phyloP scores from a whole-genome alignment of 345 rosid species.

The Aquilaria sinensis region DNA sequence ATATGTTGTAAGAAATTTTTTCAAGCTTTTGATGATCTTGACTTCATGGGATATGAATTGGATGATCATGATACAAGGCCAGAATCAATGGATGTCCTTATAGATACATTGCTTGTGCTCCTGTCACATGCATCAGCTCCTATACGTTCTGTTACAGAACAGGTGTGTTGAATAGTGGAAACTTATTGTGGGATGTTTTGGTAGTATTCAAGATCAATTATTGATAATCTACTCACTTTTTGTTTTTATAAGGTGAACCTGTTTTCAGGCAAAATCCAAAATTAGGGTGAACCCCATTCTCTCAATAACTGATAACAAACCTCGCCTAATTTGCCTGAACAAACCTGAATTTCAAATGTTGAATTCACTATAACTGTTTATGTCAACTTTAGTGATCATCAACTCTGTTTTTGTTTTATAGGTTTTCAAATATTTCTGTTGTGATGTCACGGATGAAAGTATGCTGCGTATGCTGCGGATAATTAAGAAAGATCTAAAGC shows the following conservation, averaged over 20 bases:
- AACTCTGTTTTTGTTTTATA: slow-evolving; percentile 22
- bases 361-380: background rate
- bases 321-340: background rate
- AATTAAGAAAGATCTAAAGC: slow-evolving; percentile 85
- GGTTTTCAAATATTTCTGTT: slow-evolving; percentile 86
- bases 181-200: background rate
- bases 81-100: slow-evolving; percentile 81
- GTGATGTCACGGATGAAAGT: slow-evolving; percentile 69
- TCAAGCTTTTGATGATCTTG: slow-evolving; percentile 43
- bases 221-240: background rate
- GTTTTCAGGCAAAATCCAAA: too few relatives aligned
- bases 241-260: background rate
- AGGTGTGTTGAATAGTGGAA: slow-evolving; percentile 36
- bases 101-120: slow-evolving; percentile 82
- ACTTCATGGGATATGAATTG: slow-evolving; percentile 60
- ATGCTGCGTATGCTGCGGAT: slow-evolving; percentile 79
- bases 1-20: slow-evolving; percentile 86
- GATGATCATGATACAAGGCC: slow-evolving; percentile 47
- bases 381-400: background rate
- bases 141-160: slow-evolving; percentile 80
- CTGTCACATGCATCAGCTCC: slow-evolving; percentile 91
- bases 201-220: background rate
- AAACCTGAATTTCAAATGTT: background rate
- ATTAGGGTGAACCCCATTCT: too few relatives aligned
- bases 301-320: too few relatives aligned